Evolutionary conservation across 345 rosid genomes (phyloP).

Genomic region (Aurinia saxatilis): DNA sequence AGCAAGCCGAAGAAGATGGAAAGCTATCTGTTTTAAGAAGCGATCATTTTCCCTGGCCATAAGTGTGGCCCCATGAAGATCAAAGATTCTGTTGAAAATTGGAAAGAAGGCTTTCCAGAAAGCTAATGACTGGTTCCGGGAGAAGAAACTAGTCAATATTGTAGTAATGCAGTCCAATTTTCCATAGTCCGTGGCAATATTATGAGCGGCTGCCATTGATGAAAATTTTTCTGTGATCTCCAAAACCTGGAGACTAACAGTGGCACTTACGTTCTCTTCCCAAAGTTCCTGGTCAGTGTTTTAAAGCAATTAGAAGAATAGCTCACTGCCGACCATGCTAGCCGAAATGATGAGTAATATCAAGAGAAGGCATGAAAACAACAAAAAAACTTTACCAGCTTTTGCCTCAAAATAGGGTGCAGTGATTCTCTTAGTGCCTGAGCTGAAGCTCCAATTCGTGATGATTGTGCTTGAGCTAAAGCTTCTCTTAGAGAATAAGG

Average conservation of each 20-base stretch:
- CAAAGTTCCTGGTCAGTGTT: constrained; percentile 83
- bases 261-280: constrained; percentile 98
- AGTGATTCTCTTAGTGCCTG: constrained; percentile 95
- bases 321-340: constrained; percentile 3
- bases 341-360: not conserved
- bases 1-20: constrained; percentile 93
- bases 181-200: constrained; percentile 93
- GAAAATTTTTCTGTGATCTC: constrained; percentile 89
- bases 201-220: constrained; percentile 75
- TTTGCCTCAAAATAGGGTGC: constrained; percentile 94
- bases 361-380: not conserved
- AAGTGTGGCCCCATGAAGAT: constrained; percentile 91
- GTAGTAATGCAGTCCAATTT: constrained; percentile 94
- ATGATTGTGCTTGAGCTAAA: constrained; percentile 96
- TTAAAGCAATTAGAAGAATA: constrained; percentile 13
- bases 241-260: constrained; percentile 96
- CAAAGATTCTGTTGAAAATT: constrained; percentile 65
- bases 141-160: constrained; percentile 78
- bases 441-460: constrained; percentile 97
- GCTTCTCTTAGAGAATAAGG: constrained; percentile 99
- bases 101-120: constrained; percentile 91
- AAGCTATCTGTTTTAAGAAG: constrained; percentile 92
- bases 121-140: constrained; percentile 84
- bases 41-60: constrained; percentile 99
- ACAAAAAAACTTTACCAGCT: constrained; percentile 50